Evolutionary conservation across 2,329 filamentous ascomycete genomes (phyloP).

Genomic region (Scytalidium lignicola): DNA sequence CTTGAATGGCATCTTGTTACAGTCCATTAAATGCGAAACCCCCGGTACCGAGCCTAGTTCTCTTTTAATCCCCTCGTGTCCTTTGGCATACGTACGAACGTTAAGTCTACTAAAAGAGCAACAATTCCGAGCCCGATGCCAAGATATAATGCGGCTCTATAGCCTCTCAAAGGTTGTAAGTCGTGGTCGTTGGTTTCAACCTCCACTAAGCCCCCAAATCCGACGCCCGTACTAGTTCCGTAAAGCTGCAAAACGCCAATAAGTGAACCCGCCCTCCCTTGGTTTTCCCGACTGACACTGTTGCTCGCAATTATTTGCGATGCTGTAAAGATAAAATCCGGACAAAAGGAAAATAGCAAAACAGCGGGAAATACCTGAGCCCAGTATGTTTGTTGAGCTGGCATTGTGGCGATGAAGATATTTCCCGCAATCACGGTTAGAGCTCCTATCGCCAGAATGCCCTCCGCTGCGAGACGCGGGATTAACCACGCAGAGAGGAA

Average conservation of each 20-base stretch:
- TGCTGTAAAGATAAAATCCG: constrained; percentile 45
- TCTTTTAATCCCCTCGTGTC: too few species aligned
- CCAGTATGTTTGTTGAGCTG: constrained; percentile 40
- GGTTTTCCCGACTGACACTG: constrained; percentile 38
- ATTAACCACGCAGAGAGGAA: constrained; percentile 39
- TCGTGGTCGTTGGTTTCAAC: constrained; percentile 10
- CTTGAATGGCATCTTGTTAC: too few species aligned
- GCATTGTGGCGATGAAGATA: constrained; percentile 38
- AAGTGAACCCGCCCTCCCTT: constrained; percentile 44
- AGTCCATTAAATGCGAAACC: too few species aligned
- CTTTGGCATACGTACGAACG: constrained; percentile 35
- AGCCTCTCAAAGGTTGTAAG: constrained; percentile 25
- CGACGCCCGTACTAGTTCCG: constrained; percentile 36
- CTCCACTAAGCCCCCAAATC: constrained; percentile 38
- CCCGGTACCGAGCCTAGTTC: too few species aligned
- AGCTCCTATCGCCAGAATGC: constrained; percentile 38
- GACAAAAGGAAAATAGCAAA: constrained; percentile 33
- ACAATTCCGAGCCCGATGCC: constrained; percentile 30
- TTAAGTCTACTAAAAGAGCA: constrained; percentile 30
- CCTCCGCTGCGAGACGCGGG: constrained; percentile 40
- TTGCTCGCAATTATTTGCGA: constrained; percentile 51
- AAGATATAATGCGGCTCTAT: constrained; percentile 37
- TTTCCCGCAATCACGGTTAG: constrained; percentile 24
- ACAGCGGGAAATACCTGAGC: constrained; percentile 35
- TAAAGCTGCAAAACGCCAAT: constrained; percentile 39